phyloP scores from a whole-genome alignment of 2,329 filamentous ascomycete genomes.

The Claviceps citrina region DNA sequence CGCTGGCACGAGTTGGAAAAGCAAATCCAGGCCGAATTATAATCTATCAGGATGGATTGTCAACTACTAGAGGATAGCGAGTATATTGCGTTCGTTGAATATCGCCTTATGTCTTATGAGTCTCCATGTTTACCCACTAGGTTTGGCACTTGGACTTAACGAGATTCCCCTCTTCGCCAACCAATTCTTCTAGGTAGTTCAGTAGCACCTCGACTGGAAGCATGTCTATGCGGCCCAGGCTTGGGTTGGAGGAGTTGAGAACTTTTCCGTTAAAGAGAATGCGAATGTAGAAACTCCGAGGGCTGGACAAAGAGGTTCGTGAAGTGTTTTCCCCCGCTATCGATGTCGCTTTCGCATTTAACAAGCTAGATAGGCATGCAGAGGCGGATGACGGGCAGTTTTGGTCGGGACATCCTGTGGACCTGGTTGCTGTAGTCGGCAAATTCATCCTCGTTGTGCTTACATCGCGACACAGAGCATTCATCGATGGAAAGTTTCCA shows the following conservation, averaged over 20 bases:
- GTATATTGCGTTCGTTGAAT: neutral
- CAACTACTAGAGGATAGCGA: too few relatives aligned
- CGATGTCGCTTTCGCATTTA: neutral
- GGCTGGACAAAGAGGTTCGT: neutral
- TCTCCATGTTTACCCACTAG: neutral
- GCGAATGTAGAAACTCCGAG: slow-evolving; percentile 36
- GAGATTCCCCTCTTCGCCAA: slow-evolving; percentile 35
- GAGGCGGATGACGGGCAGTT: slow-evolving; percentile 14
- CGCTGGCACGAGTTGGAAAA: slow-evolving; percentile 59
- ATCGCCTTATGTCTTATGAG: slow-evolving; percentile 5
- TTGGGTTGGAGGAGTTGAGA: slow-evolving; percentile 51
- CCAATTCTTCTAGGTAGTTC: slow-evolving; percentile 55
- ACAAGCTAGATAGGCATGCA: slow-evolving; percentile 12
- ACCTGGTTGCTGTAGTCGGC: slow-evolving; percentile 2
- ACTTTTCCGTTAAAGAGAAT: slow-evolving; percentile 57
- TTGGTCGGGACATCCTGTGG: slow-evolving; percentile 13
- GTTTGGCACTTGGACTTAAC: slow-evolving; percentile 21
- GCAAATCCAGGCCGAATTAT: slow-evolving; percentile 12
- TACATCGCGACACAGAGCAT: slow-evolving; percentile 11
- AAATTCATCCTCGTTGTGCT: neutral
- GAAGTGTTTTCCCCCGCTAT: neutral
- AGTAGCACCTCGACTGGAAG: slow-evolving; percentile 48
- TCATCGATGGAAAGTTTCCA: slow-evolving; percentile 10
- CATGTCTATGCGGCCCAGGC: slow-evolving; percentile 56
- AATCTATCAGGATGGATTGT: too few relatives aligned